Conservation (phyloP, 2,329 filamentous ascomycete genomes). For the Ceratocystis colombiana region DNA sequence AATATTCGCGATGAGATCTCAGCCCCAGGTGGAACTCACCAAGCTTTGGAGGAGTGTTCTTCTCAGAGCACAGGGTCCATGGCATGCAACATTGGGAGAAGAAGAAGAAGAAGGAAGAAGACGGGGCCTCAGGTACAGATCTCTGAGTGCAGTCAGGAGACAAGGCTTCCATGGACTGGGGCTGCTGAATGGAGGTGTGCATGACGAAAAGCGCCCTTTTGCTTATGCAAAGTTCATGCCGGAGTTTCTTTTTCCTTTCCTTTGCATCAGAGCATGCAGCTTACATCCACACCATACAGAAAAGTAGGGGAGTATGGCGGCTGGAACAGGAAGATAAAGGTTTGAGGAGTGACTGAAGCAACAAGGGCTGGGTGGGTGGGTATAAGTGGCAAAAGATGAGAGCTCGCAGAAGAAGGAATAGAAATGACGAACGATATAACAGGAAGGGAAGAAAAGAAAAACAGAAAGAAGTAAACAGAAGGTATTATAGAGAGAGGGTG, state of each 20-base stretch:
- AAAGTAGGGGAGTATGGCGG: neutral
- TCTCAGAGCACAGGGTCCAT: constrained; percentile 13
- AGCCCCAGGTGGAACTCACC: neutral
- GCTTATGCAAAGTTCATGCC: neutral
- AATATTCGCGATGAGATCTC: too few species aligned
- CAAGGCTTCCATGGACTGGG: neutral
- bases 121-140: neutral
- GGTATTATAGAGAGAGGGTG: constrained; percentile 2
- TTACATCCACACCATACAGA: neutral
- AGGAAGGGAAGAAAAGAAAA: neutral
- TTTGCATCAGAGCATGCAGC: constrained; percentile 4
- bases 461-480: constrained; percentile 14
- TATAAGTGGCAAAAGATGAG: constrained; percentile 5
- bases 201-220: constrained; percentile 4
- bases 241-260: neutral
- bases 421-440: too few species aligned
- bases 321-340: neutral
- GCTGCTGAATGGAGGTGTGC: neutral
- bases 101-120: neutral
- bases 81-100: constrained; percentile 17
- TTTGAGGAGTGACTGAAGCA: neutral
- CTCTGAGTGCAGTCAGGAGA: neutral
- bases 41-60: neutral
- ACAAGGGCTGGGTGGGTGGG: neutral
- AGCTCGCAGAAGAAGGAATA: too few species aligned